Conservation (phyloP, 2,329 filamentous ascomycete species). For the Ophiocordyceps camponoti-rufipedis region DNA sequence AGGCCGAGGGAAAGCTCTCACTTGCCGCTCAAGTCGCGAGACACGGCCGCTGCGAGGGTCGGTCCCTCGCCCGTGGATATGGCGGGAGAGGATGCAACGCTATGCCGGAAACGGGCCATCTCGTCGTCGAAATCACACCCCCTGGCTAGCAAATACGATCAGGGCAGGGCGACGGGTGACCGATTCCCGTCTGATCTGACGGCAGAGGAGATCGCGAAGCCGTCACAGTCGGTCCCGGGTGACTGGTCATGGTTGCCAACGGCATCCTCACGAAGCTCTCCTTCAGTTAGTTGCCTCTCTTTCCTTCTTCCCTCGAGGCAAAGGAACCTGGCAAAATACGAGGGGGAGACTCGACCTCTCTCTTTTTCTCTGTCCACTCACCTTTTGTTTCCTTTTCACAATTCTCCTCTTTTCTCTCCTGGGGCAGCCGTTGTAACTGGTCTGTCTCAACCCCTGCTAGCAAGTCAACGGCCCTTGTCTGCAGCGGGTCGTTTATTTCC, state of each 20-base stretch:
- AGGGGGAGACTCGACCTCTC: neutral
- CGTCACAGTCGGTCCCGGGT: slow-evolving; percentile 1
- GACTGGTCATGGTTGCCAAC: neutral
- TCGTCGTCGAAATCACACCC: neutral
- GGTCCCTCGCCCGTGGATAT: neutral
- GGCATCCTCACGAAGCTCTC: too few relatives aligned
- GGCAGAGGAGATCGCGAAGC: slow-evolving; percentile 2
- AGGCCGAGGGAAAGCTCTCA: neutral
- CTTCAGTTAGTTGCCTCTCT: neutral
- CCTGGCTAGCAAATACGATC: neutral
- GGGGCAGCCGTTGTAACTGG: neutral
- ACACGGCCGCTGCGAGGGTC: neutral
- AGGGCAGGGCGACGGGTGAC: neutral
- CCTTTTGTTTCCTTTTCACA: neutral
- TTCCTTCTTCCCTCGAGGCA: neutral
- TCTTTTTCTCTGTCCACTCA: neutral
- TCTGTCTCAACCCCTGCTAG: neutral
- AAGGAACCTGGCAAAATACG: neutral
- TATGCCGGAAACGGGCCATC: too few relatives aligned
- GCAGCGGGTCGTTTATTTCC: neutral
- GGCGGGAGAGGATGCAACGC: too few relatives aligned
- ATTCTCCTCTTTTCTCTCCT: neutral
- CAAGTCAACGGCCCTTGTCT: neutral
- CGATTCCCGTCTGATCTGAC: slow-evolving; percentile 3
- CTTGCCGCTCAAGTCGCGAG: too few relatives aligned